phyloP scores from a whole-genome alignment of 306 rosid species.

The Morella rubra region DNA sequence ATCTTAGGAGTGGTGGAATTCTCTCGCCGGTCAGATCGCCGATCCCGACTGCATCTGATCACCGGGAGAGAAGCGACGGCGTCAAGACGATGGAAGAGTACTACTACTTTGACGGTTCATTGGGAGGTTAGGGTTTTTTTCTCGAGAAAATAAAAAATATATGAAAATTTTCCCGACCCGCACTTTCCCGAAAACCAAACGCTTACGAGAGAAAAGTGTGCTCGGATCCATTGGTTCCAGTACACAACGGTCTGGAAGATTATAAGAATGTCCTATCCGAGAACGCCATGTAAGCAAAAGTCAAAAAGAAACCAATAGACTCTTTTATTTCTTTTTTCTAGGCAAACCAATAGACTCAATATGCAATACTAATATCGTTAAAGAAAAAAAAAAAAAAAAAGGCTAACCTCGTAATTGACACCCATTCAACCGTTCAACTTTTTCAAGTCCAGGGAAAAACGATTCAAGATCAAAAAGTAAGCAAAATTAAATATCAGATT shows the following conservation, averaged over 20 bases:
- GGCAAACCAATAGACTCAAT: too few relatives aligned
- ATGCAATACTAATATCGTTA: too few relatives aligned
- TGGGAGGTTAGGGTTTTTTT: constrained; percentile 29
- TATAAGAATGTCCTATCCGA: not conserved
- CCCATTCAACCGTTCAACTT: too few relatives aligned
- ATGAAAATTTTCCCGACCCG: constrained; percentile 4
- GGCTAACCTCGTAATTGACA: too few relatives aligned
- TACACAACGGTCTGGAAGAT: not conserved
- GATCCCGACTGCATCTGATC: constrained; percentile 13
- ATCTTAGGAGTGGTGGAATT: constrained; percentile 3
- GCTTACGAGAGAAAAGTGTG: constrained; percentile 27
- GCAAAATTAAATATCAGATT: too few relatives aligned
- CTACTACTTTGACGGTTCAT: constrained; percentile 5
- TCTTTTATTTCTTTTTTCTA: too few relatives aligned
- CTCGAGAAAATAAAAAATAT: constrained; percentile 24
- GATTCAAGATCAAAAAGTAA: too few relatives aligned
- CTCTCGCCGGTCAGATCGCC: constrained; percentile 26
- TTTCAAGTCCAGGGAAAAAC: too few relatives aligned
- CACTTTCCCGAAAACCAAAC: constrained; percentile 42
- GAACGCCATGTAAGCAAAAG: not conserved
- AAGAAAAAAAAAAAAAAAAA: too few relatives aligned
- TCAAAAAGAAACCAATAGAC: not conserved
- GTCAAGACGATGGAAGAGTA: constrained; percentile 16
- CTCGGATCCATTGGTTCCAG: not conserved
- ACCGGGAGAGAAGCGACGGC: constrained; percentile 10